These are phyloP conservation scores for Calonectria ilicicola DNA, from an alignment of 2,329 filamentous ascomycete species.

Conservation along the genomic window DNA sequence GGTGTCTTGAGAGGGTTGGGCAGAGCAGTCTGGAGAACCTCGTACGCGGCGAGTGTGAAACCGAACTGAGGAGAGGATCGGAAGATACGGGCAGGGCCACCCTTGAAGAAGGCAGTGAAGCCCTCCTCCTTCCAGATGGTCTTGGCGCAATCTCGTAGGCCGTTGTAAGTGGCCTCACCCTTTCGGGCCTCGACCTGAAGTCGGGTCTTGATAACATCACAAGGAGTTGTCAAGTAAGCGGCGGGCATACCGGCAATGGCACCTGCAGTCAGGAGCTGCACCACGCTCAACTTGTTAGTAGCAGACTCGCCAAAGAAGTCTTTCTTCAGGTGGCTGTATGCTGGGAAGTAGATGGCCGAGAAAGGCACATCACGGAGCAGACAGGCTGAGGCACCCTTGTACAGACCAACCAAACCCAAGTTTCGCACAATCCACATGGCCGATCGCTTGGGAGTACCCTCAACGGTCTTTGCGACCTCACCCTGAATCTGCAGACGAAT, in stretches of 20 bases:
- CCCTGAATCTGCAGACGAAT: constrained; percentile 98
- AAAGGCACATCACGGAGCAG: constrained; percentile 96
- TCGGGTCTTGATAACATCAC: constrained; percentile 99
- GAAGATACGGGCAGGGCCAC: constrained; percentile 93
- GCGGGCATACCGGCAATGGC: constrained; percentile 94
- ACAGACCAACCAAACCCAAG: constrained; percentile 91
- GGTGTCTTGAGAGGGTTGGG: constrained; percentile 76
- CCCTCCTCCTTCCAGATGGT: constrained; percentile 93
- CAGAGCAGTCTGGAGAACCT: constrained; percentile 84
- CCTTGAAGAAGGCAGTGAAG: constrained; percentile 98
- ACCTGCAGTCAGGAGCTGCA: constrained; percentile 93
- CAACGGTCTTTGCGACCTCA: constrained; percentile 89
- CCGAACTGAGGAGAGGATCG: constrained; percentile 97
- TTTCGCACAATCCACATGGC: constrained; percentile 99
- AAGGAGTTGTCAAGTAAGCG: constrained; percentile 95
- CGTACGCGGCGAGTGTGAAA: constrained; percentile 96
- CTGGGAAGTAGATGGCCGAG: constrained; percentile 98
- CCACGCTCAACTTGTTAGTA: constrained; percentile 87
- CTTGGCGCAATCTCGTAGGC: constrained; percentile 84
- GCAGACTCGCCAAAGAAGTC: constrained; percentile 92
- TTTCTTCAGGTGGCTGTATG: constrained; percentile 93
- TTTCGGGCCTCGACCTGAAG: constrained; percentile 97
- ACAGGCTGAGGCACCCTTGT: constrained; percentile 96
- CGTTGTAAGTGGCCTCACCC: constrained; percentile 89
- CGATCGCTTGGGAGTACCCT: constrained; percentile 86